Evolutionary conservation across 768 basidiomycete species (phyloP), one percentile per base, ranked within the genome.

Genomic region (Cystobasidium ongulense): DNA sequence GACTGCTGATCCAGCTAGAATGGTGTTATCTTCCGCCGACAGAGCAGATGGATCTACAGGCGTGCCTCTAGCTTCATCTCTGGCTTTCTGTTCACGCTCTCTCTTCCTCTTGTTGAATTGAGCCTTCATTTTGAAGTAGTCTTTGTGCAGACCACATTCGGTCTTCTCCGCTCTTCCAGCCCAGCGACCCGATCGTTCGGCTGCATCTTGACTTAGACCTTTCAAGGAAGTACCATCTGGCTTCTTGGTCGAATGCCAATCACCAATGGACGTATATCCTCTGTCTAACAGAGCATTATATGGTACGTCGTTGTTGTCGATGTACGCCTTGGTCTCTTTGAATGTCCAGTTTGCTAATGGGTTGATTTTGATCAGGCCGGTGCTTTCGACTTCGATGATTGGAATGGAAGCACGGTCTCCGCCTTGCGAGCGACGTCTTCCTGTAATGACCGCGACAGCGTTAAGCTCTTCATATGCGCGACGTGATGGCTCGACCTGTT

Each of bases 221-320:
- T 81, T 84, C 25, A 71, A 84, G 1, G 86, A 86, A 18, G 75
- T 72, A 8, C 77, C 76, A 8, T 78, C 75, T 11, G 83, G 82
- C 17, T 76, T 63, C n/a, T 81, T 81, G 0, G 96, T 99, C 75
- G 91, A 94, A 82, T 99, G 96, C 90, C 94, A 95, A 82, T 99
- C 96, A 1, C 96, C 96, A 75, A 99, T 87, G 79, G 91, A 92
- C 78, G 88, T 89, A 84, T 98, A 99, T 1, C 96, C 96, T 80
- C 92, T 87, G 74, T 87, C 87, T 46, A 99, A 86, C 3, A 99
- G 85, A 74, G 86, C 87, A 83, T 99, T 98, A 75, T 87, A 86
- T 1, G 94, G 94, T 0, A 97, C 93, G 54, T 86, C 82, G 82
- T 97, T 87, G 74, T 86, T 84, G 52, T 86, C 86, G 75, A 95